Percentiles rank a stretch among this genome's conserved stretches.
phyloP scores from a whole-genome alignment of 768 basidiomycete genomes.

The Paxillus ammoniavirescens region DNA sequence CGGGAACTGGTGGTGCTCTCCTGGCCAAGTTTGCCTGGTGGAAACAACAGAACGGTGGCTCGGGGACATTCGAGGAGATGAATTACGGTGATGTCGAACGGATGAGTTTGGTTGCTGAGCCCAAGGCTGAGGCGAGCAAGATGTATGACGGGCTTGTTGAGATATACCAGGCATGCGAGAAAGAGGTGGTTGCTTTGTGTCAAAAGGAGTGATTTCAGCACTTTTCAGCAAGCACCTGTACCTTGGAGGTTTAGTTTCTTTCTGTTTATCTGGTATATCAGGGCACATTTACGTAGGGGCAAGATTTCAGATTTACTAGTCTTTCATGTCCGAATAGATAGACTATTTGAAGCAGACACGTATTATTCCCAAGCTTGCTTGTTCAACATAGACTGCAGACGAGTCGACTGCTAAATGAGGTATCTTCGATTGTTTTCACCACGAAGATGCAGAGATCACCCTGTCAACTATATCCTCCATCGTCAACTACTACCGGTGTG shows the following conservation, averaged over 20 bases:
- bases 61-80: conserved; percentile 66
- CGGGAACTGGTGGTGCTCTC: conserved; percentile 68
- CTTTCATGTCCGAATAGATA: too few relatives aligned
- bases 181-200: conserved; percentile 38
- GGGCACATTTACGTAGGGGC: background rate
- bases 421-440: conserved; percentile 10
- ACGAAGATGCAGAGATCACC: conserved; percentile 8
- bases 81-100: conserved; percentile 45
- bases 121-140: conserved; percentile 39
- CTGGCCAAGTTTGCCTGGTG: conserved; percentile 74
- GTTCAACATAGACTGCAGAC: background rate
- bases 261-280: too few relatives aligned
- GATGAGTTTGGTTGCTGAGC: conserved; percentile 62
- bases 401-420: conserved; percentile 17
- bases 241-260: too few relatives aligned
- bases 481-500: conserved; percentile 1
- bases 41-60: conserved; percentile 40
- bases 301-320: too few relatives aligned
- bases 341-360: too few relatives aligned
- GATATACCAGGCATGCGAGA: conserved; percentile 57
- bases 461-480: background rate
- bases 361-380: background rate
- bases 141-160: conserved; percentile 56
- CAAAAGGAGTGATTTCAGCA: background rate
- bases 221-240: background rate